These are phyloP conservation scores for Trichoderma aggressivum DNA, from an alignment of 2,329 filamentous ascomycete genomes.

Conservation along the genomic window DNA sequence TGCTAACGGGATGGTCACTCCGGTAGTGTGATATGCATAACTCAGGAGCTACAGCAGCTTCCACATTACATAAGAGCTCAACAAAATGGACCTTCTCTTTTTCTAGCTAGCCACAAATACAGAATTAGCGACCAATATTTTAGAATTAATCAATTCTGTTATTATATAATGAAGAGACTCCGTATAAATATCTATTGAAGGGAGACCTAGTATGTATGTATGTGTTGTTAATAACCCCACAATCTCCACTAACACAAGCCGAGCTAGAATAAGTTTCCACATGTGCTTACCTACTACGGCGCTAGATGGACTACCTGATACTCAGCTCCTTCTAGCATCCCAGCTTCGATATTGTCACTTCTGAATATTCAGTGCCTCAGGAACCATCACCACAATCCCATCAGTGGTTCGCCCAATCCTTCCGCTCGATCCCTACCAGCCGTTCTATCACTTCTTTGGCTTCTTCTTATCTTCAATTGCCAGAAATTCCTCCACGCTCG, in stretches of 20 bases:
- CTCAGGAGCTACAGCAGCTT: neutral
- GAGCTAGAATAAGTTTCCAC: neutral
- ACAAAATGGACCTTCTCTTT: neutral
- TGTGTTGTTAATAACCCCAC: neutral
- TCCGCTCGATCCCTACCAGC: slow-evolving; percentile 32
- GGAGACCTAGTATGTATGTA: neutral
- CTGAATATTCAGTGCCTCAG: neutral
- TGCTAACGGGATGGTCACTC: neutral
- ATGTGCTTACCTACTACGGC: neutral
- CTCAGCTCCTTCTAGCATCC: neutral
- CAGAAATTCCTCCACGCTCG: slow-evolving; percentile 30
- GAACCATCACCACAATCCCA: neutral
- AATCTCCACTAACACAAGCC: neutral
- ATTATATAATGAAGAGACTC: neutral
- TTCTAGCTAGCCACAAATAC: neutral
- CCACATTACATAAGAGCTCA: neutral
- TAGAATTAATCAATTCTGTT: neutral
- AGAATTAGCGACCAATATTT: neutral
- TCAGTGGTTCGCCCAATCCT: neutral
- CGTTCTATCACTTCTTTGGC: slow-evolving; percentile 40
- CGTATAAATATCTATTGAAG: neutral
- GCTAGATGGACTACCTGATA: neutral
- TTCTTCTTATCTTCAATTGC: slow-evolving; percentile 33
- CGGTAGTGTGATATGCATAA: neutral
- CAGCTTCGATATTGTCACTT: neutral